phyloP scores from a whole-genome alignment of 805 yeast genomes.

The Candida suzukii region DNA sequence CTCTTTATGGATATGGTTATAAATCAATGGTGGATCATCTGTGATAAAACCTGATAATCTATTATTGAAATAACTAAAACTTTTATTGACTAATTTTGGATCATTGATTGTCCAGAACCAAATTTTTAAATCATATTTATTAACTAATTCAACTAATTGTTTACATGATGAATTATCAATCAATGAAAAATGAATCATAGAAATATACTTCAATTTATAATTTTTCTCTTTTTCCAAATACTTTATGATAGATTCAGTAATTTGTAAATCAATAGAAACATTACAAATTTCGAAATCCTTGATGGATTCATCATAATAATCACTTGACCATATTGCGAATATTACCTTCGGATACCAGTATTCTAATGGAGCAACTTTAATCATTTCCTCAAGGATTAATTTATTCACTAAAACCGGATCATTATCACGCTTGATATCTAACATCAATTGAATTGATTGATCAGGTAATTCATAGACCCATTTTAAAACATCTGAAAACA shows the following conservation, averaged over 20 bases:
- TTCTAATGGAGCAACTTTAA: constrained; percentile 17
- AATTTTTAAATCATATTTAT: constrained; percentile 14
- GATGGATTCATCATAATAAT: constrained; percentile 21
- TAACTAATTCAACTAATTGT: background rate
- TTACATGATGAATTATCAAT: background rate
- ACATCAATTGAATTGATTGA: constrained; percentile 33
- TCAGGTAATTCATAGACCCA: constrained; percentile 31
- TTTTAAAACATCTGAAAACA: constrained; percentile 20
- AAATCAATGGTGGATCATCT: constrained; percentile 9
- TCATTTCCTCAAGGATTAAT: too few relatives aligned
- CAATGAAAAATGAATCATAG: constrained; percentile 1
- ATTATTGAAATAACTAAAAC: constrained; percentile 8
- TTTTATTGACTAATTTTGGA: constrained; percentile 13
- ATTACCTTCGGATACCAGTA: constrained; percentile 28
- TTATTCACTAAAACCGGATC: too few relatives aligned
- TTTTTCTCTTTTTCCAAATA: constrained; percentile 13
- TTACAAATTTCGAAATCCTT: constrained; percentile 19
- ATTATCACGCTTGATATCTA: constrained; percentile 27
- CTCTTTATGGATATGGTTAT: background rate
- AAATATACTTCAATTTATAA: background rate
- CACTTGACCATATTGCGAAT: constrained; percentile 30
- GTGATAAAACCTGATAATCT: constrained; percentile 15
- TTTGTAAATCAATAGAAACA: constrained; percentile 21
- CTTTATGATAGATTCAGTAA: constrained; percentile 15
- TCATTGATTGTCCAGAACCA: constrained; percentile 32